Conservation (phyloP, 2,329 filamentous ascomycete genomes). For the Escovopsis weberi region DNA sequence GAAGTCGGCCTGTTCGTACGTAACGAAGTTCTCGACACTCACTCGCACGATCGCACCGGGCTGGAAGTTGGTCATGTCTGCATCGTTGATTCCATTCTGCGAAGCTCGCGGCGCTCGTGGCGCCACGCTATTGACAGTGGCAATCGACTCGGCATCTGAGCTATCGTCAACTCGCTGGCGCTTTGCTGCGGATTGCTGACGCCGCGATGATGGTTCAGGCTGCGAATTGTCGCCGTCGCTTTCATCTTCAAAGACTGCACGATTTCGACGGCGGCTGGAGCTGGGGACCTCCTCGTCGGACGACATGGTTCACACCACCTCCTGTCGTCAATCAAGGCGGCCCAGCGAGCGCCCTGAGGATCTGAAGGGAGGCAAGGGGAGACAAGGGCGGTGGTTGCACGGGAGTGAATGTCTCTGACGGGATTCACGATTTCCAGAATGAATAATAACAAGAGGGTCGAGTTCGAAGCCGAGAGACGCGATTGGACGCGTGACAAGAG, state of each 20-base stretch:
- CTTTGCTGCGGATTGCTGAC: conserved; percentile 19
- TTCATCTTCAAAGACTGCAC: conserved; percentile 26
- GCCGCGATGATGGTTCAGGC: conserved; percentile 9
- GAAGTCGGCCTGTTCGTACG: conserved; percentile 86
- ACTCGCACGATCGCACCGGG: conserved; percentile 84
- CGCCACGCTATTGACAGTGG: conserved; percentile 4
- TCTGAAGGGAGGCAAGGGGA: background rate
- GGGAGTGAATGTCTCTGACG: background rate
- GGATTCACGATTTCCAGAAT: background rate
- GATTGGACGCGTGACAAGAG: conserved; percentile 2
- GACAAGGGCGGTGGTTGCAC: background rate
- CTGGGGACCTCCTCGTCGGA: conserved; percentile 14
- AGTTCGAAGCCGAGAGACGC: conserved; percentile 1
- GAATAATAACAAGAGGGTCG: background rate
- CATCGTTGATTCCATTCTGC: conserved; percentile 3
- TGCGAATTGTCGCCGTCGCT: background rate
- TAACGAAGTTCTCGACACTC: conserved; percentile 79
- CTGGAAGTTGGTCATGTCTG: conserved; percentile 30
- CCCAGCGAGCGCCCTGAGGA: background rate
- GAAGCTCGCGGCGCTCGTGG: background rate
- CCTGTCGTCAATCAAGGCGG: too few relatives aligned
- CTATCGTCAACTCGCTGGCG: conserved; percentile 19
- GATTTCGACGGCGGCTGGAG: conserved; percentile 27
- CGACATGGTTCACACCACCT: background rate
- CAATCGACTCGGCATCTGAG: conserved; percentile 8